phyloP scores from a whole-genome alignment of 805 yeast species.

The Kluyveromyces lactis region DNA sequence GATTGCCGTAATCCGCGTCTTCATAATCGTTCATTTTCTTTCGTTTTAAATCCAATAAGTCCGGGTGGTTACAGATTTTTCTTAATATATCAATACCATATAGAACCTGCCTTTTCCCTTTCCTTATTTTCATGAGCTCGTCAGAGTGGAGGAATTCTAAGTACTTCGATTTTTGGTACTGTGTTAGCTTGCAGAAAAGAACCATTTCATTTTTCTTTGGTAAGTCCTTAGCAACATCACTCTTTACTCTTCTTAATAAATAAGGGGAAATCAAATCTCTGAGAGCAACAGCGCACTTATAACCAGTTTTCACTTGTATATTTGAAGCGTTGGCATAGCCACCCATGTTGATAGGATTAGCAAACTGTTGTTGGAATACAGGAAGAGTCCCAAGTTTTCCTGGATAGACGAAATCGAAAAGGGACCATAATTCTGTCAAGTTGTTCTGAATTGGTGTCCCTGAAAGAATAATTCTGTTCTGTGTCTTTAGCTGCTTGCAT shows the following conservation, averaged over 20 bases:
- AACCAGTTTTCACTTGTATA: slow-evolving; percentile 92
- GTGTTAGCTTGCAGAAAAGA: slow-evolving; percentile 78
- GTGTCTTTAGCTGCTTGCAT: slow-evolving; percentile 77
- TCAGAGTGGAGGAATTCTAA: slow-evolving; percentile 66
- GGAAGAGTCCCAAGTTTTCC: slow-evolving; percentile 94
- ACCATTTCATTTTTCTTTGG: slow-evolving; percentile 95
- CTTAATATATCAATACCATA: slow-evolving; percentile 86
- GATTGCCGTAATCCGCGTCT: slow-evolving; percentile 42
- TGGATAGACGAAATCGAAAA: slow-evolving; percentile 92
- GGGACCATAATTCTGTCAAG: slow-evolving; percentile 83
- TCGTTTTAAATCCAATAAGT: slow-evolving; percentile 48
- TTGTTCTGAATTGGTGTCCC: slow-evolving; percentile 98
- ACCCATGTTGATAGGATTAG: slow-evolving; percentile 90
- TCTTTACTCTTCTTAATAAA: slow-evolving; percentile 74
- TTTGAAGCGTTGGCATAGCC: slow-evolving; percentile 97
- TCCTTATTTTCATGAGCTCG: slow-evolving; percentile 61
- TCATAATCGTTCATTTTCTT: slow-evolving; percentile 6
- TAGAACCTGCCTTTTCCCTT: slow-evolving; percentile 72
- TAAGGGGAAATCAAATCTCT: slow-evolving; percentile 88
- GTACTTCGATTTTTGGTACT: slow-evolving; percentile 65
- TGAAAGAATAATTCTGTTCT: slow-evolving; percentile 78
- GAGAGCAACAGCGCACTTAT: slow-evolving; percentile 87
- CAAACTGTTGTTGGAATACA: slow-evolving; percentile 86
- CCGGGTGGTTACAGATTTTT: slow-evolving; percentile 96
- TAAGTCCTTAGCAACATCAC: slow-evolving; percentile 90